Conservation (phyloP, 73 alveolate species). For the Effrenium voratum region DNA sequence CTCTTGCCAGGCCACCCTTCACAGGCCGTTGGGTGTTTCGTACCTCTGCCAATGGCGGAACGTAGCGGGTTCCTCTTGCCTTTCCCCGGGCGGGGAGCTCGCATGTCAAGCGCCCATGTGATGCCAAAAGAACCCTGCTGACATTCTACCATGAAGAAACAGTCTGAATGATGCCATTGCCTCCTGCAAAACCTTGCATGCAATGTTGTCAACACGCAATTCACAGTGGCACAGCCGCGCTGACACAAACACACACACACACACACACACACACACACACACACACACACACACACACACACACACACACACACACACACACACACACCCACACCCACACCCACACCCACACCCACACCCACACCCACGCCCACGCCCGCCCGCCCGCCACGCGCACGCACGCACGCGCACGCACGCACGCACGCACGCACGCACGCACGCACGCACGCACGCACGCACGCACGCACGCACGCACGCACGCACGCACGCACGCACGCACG, state of each 20-base stretch:
- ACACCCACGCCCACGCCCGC: neutral
- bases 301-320: neutral
- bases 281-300: neutral
- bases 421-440: neutral
- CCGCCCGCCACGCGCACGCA: neutral
- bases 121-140: too few relatives aligned
- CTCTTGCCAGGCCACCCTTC: too few relatives aligned
- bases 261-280: neutral
- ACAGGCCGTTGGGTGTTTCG: too few relatives aligned
- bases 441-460: neutral
- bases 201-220: neutral
- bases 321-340: neutral
- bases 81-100: too few relatives aligned
- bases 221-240: neutral
- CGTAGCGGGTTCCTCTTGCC: too few relatives aligned
- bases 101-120: too few relatives aligned
- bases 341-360: neutral
- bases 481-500: neutral
- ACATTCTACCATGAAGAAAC: too few relatives aligned
- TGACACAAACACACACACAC: neutral
- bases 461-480: neutral
- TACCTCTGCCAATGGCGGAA: too few relatives aligned
- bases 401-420: neutral
- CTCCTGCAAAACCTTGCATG: too few relatives aligned
- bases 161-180: too few relatives aligned